These are phyloP conservation scores for Suhomyces ambrosiae DNA, from an alignment of 1,139 yeast species.

Conservation along the genomic window DNA sequence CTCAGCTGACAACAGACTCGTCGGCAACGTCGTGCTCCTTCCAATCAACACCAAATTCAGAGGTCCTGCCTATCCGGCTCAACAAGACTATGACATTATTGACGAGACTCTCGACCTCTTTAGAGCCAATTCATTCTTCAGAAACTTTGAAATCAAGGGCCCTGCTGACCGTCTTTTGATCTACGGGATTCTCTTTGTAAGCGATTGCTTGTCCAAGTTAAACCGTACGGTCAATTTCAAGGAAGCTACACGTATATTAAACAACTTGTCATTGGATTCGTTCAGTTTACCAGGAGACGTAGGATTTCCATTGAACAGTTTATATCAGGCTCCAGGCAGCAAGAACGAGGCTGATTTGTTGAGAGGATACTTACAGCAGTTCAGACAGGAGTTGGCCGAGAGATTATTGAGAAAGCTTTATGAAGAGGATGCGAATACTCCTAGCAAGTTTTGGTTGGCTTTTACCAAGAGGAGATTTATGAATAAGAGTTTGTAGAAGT, in stretches of 20 bases:
- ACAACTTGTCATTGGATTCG: conserved; percentile 83
- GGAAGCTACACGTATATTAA: conserved; percentile 76
- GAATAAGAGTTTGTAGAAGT: conserved; percentile 73
- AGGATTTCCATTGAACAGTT: conserved; percentile 85
- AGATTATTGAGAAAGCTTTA: conserved; percentile 78
- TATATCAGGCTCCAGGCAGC: conserved; percentile 76
- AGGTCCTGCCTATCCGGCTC: conserved; percentile 89
- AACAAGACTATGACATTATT: conserved; percentile 82
- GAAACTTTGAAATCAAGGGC: conserved; percentile 94
- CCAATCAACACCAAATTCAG: conserved; percentile 83
- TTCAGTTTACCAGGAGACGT: conserved; percentile 95
- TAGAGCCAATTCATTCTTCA: conserved; percentile 94
- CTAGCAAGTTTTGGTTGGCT: conserved; percentile 91
- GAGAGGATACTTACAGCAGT: conserved; percentile 80
- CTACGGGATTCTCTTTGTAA: conserved; percentile 89
- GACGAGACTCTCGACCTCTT: conserved; percentile 91
- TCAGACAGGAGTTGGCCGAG: conserved; percentile 90
- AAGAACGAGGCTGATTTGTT: conserved; percentile 77
- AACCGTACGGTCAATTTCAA: conserved; percentile 43
- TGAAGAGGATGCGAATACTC: conserved; percentile 50
- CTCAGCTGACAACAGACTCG: conserved; percentile 35
- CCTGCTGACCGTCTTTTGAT: conserved; percentile 93
- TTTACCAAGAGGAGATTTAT: conserved; percentile 92
- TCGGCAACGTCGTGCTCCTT: conserved; percentile 75
- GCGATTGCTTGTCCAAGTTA: conserved; percentile 77